A percentile compares a stretch with the other conserved stretches of the same genome.
phyloP scores from a whole-genome alignment of 495 filamentous ascomycete species.

The Extremus antarcticus region DNA sequence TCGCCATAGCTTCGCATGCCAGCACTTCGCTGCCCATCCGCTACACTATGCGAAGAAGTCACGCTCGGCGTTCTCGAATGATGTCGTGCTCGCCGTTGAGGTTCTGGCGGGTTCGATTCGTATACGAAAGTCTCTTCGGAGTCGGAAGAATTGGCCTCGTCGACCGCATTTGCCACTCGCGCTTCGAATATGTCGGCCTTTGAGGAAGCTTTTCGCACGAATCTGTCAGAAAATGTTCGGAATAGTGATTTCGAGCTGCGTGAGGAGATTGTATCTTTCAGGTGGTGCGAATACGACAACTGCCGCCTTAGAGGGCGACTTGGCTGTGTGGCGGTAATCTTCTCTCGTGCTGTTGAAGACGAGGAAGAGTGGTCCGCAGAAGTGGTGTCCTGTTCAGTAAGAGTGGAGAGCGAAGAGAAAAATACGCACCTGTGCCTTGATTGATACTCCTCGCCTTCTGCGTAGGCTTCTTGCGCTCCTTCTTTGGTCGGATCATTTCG shows the following conservation, averaged over 20 bases:
- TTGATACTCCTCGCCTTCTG: conserved; percentile 64
- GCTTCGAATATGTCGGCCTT: conserved; percentile 98
- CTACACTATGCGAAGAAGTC: conserved; percentile 76
- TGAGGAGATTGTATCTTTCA: conserved; percentile 2
- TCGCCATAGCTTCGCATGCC: conserved; percentile 50
- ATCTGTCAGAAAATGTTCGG: conserved; percentile 23
- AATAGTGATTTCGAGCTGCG: conserved; percentile 5
- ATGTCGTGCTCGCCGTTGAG: conserved; percentile 64
- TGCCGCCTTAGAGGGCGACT: background rate
- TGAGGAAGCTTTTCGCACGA: conserved; percentile 55
- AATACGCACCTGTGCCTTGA: conserved; percentile 58
- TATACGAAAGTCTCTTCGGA: conserved; percentile 99
- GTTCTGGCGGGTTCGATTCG: conserved; percentile 92
- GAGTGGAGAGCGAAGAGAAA: background rate
- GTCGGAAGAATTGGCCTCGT: conserved; percentile 85
- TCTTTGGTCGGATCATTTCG: conserved; percentile 87
- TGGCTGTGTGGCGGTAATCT: background rate
- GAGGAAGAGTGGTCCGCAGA: background rate
- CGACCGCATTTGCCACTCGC: conserved; percentile 88
- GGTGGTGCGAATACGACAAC: background rate
- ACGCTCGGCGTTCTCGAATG: conserved; percentile 93
- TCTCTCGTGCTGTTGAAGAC: conserved; percentile 4
- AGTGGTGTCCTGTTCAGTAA: background rate
- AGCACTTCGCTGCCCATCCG: conserved; percentile 48
- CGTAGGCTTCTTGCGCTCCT: conserved; percentile 68